These are phyloP conservation scores for Spiraea crenata DNA, from an alignment of 331 rosid species.

Conservation along the genomic window DNA sequence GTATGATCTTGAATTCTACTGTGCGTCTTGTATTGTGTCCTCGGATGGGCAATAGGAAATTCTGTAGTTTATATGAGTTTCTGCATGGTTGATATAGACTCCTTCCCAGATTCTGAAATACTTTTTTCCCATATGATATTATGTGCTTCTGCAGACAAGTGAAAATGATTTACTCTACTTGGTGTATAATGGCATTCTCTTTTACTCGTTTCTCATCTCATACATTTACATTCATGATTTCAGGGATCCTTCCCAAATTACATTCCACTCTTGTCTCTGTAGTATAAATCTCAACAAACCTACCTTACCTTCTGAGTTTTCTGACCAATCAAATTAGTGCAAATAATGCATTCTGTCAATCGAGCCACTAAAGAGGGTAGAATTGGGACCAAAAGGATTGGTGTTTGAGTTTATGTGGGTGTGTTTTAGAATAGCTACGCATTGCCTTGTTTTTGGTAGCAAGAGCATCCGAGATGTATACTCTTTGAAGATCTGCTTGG, in stretches of 20 bases:
- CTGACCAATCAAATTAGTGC: neutral
- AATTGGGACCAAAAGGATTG: constrained; percentile 1
- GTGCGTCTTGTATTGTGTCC: neutral
- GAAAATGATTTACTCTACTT: neutral
- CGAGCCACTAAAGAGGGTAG: neutral
- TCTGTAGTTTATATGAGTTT: neutral
- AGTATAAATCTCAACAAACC: neutral
- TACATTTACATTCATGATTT: neutral
- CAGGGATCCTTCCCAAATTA: neutral
- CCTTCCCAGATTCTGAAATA: neutral
- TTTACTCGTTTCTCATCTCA: neutral
- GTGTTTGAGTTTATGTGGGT: neutral
- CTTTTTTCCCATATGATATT: neutral
- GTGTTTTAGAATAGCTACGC: neutral
- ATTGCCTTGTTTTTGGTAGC: neutral
- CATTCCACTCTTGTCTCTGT: neutral
- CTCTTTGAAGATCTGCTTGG: constrained; percentile 1
- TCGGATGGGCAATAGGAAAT: too few species aligned
- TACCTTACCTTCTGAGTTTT: neutral
- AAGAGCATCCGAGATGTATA: neutral
- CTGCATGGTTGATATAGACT: constrained; percentile 8
- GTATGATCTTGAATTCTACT: constrained; percentile 30
- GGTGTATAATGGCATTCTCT: neutral
- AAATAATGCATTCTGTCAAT: neutral
- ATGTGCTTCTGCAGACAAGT: neutral